Percentiles rank a stretch among this genome's conserved stretches.
Conservation (phyloP, 108 stramenopile genomes). For the Fistulifera solaris region DNA sequence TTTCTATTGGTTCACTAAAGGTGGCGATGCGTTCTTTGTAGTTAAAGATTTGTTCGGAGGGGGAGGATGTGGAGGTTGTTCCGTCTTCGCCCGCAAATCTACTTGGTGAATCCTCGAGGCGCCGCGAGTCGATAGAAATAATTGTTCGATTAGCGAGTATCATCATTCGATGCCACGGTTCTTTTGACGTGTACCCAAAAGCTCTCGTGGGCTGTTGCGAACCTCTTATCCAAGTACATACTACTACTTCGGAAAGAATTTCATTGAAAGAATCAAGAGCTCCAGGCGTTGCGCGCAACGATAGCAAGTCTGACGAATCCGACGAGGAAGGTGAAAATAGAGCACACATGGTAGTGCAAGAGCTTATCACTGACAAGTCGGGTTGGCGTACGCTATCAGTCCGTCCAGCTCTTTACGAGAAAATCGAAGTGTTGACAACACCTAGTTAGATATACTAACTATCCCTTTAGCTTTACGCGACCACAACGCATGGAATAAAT, state of each 20-base stretch:
- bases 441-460: slow-evolving; percentile 42
- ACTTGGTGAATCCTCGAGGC: slow-evolving; percentile 6
- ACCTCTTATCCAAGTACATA: slow-evolving; percentile 78
- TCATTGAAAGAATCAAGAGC: slow-evolving; percentile 54
- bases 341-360: slow-evolving; percentile 35
- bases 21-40: slow-evolving; percentile 81
- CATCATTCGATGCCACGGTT: slow-evolving; percentile 77
- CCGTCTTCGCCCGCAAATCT: slow-evolving; percentile 25
- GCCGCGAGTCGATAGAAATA: slow-evolving; percentile 70
- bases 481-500: too few species aligned
- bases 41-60: slow-evolving; percentile 82
- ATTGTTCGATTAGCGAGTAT: slow-evolving; percentile 53
- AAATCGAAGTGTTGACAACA: slow-evolving; percentile 42
- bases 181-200: slow-evolving; percentile 77
- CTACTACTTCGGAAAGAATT: slow-evolving; percentile 81
- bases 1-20: too few species aligned
- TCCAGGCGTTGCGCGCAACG: slow-evolving; percentile 15
- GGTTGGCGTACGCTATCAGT: slow-evolving; percentile 73
- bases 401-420: slow-evolving; percentile 78
- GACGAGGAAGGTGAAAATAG: slow-evolving; percentile 24
- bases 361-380: slow-evolving; percentile 59
- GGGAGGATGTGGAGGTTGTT: slow-evolving; percentile 78
- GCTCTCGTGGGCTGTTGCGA: slow-evolving; percentile 53
- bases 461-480: too few species aligned
- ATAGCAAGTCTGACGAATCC: slow-evolving; percentile 45